Conservation (phyloP, 2,329 filamentous ascomycete genomes). For the Graphilbum fragrans region DNA sequence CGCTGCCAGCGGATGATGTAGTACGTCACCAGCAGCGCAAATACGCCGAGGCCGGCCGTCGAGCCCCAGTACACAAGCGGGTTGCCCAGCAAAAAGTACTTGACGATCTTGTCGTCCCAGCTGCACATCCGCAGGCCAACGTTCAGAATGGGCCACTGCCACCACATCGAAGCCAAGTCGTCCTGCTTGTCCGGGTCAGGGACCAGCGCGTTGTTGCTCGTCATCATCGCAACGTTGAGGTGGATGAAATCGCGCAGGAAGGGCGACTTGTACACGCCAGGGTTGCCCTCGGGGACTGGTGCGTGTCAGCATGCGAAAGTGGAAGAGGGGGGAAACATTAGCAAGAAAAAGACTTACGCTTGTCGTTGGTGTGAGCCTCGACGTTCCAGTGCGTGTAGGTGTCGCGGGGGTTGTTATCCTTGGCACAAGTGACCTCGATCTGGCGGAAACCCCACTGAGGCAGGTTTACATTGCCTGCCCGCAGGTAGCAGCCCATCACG, state of each 20-base stretch:
- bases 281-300: conserved; percentile 74
- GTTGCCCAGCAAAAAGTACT: conserved; percentile 97
- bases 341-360: conserved; percentile 44
- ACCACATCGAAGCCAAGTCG: conserved; percentile 89
- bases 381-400: conserved; percentile 99
- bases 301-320: conserved; percentile 14
- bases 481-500: conserved; percentile 79
- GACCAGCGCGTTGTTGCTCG: conserved; percentile 95
- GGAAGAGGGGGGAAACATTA: conserved; percentile 4
- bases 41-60: conserved; percentile 63
- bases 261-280: conserved; percentile 87
- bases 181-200: conserved; percentile 98
- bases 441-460: conserved; percentile 99
- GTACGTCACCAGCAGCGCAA: conserved; percentile 64
- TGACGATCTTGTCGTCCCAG: conserved; percentile 91
- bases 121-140: conserved; percentile 97
- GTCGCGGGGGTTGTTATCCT: conserved; percentile 84
- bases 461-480: conserved; percentile 88
- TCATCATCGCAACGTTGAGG: conserved; percentile 99
- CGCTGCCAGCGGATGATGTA: conserved; percentile 94
- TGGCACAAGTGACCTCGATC: conserved; percentile 92
- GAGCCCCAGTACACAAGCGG: conserved; percentile 93
- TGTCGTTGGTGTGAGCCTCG: conserved; percentile 88
- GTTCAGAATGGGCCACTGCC: conserved; percentile 95
- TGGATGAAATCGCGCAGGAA: conserved; percentile 98